Conservation (phyloP, 2,329 filamentous ascomycete genomes). For the Calonectria crousiana region DNA sequence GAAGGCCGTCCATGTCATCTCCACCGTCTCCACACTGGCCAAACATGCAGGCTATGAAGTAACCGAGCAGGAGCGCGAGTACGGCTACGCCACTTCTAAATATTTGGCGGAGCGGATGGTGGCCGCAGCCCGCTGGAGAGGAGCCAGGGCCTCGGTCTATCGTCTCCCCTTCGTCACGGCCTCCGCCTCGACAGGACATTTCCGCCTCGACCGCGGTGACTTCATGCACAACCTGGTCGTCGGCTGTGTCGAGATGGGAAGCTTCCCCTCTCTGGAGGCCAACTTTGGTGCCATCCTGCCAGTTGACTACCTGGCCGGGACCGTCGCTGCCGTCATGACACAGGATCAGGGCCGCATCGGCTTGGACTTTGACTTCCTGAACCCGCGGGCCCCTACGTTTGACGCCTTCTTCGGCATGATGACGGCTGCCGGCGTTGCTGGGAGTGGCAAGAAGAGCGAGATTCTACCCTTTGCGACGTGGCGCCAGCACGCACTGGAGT, state of each 20-base stretch:
- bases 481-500: no score
- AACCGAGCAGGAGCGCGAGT: not conserved
- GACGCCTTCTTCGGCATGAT: no score
- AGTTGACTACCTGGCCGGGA: no score
- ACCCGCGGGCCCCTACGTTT: no score
- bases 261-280: no score
- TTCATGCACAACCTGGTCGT: not conserved
- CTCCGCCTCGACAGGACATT: not conserved
- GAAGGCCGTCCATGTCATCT: not conserved
- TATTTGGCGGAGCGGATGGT: not conserved
- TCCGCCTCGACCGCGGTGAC: not conserved
- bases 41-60: not conserved
- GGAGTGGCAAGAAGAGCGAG: no score
- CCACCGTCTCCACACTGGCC: not conserved
- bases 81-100: not conserved
- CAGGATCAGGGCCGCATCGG: no score
- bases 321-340: no score
- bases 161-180: not conserved
- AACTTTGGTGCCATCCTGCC: no score
- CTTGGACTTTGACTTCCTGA: no score
- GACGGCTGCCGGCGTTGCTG: no score
- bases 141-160: not conserved
- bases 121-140: not conserved
- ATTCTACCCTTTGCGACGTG: no score
- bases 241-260: not conserved